A percentile compares a stretch with the other conserved stretches of the same genome.
Evolutionary conservation across 768 basidiomycete genomes (phyloP).

Genomic region (Suillus paluster): DNA sequence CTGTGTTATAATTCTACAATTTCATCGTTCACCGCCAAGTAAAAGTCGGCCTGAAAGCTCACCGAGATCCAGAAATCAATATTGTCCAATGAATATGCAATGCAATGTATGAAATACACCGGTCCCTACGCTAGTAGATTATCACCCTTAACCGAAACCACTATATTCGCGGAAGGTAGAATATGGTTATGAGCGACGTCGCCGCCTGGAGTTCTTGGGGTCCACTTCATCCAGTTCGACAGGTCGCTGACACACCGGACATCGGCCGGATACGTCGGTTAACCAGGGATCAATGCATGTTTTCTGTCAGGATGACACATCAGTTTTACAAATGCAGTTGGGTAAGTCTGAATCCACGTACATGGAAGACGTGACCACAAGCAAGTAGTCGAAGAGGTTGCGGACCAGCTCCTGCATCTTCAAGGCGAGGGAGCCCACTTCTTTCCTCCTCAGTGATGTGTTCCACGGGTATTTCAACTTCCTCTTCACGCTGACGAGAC

Average conservation of each 20-base stretch:
- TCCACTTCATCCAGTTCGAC: conserved; percentile 55
- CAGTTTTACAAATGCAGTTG: conserved; percentile 11
- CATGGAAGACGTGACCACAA: conserved; percentile 92
- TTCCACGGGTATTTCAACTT: conserved; percentile 37
- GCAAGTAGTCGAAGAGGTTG: conserved; percentile 76
- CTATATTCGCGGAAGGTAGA: neutral
- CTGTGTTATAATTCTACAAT: no score
- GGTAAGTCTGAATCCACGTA: conserved; percentile 42
- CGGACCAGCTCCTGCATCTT: conserved; percentile 75
- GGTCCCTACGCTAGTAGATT: conserved; percentile 3
- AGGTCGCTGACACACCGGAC: conserved; percentile 82
- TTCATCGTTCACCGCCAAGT: no score
- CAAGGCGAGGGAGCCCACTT: conserved; percentile 52
- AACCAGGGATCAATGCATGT: conserved; percentile 92
- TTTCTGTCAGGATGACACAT: conserved; percentile 52
- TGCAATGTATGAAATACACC: conserved; percentile 11
- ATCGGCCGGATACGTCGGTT: conserved; percentile 81
- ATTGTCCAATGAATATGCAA: conserved; percentile 24
- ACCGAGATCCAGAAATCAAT: neutral
- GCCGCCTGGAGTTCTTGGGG: conserved; percentile 37
- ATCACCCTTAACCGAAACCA: neutral
- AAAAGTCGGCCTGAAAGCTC: neutral
- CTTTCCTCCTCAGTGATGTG: conserved; percentile 45
- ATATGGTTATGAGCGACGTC: conserved; percentile 22
- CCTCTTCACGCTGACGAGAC: conserved; percentile 21